A percentile compares a stretch with the other conserved stretches of the same genome.
These are phyloP conservation scores for Nakazawaea wickerhamii DNA, from an alignment of 805 yeast genomes.

Conservation along the genomic window DNA sequence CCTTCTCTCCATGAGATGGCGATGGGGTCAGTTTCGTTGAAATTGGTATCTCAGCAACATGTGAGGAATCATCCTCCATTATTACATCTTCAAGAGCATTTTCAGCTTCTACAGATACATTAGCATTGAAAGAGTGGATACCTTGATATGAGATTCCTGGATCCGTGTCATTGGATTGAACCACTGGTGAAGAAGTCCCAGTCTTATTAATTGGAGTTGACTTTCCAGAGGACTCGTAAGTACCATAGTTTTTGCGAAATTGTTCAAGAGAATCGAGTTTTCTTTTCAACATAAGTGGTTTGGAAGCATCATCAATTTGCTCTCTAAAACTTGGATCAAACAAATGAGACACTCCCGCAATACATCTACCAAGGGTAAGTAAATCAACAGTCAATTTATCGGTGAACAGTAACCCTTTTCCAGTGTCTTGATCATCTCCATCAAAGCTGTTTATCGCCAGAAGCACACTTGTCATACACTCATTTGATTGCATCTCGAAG, in stretches of 20 bases:
- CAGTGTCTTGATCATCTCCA: background rate
- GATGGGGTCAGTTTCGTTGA: slow-evolving; percentile 27
- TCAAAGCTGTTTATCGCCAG: slow-evolving; percentile 15
- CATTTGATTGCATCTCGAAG: slow-evolving; percentile 44
- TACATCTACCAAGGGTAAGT: slow-evolving; percentile 49
- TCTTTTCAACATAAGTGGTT: slow-evolving; percentile 29
- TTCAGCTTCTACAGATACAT: slow-evolving; percentile 18
- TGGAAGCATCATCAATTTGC: slow-evolving; percentile 21
- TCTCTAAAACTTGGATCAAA: slow-evolving; percentile 59
- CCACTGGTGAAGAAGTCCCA: background rate
- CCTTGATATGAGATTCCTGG: slow-evolving; percentile 15
- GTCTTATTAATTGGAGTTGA: slow-evolving; percentile 19
- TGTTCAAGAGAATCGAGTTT: slow-evolving; percentile 30
- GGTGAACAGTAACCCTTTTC: slow-evolving; percentile 1
- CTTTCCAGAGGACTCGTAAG: slow-evolving; percentile 4
- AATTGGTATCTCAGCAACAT: slow-evolving; percentile 23
- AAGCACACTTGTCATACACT: slow-evolving; percentile 38
- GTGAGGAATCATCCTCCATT: slow-evolving; percentile 2
- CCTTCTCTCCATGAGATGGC: slow-evolving; percentile 23
- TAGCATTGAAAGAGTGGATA: slow-evolving; percentile 23
- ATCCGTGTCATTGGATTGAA: background rate
- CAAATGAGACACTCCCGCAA: slow-evolving; percentile 63
- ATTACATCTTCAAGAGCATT: slow-evolving; percentile 16
- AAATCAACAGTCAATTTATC: slow-evolving; percentile 42
- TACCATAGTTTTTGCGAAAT: slow-evolving; percentile 23